A percentile compares a stretch with the other conserved stretches of the same genome.
Conservation (phyloP, 1,139 yeast species). For the Meyerozyma carpophila region DNA sequence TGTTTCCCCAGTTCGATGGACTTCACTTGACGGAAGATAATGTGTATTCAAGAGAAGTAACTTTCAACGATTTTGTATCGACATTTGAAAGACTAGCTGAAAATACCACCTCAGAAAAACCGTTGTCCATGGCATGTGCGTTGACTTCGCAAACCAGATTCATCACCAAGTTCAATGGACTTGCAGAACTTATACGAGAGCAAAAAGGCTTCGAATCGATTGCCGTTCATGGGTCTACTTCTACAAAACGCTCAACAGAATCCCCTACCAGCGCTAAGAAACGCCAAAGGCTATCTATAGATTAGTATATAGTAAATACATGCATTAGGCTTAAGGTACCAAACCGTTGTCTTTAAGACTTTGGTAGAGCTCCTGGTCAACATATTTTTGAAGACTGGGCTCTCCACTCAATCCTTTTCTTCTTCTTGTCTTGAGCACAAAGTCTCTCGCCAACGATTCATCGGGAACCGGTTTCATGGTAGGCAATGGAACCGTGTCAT, state of each 20-base stretch:
- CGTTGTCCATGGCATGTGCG: constrained; percentile 18
- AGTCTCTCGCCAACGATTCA: constrained; percentile 76
- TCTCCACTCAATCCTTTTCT: constrained; percentile 83
- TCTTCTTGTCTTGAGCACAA: constrained; percentile 80
- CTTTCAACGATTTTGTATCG: constrained; percentile 27
- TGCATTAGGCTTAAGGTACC: constrained; percentile 11
- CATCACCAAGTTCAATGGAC: constrained; percentile 24
- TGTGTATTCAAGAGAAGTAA: constrained; percentile 24
- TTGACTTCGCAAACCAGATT: constrained; percentile 27
- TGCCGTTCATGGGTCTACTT: not conserved
- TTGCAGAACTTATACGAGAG: constrained; percentile 16
- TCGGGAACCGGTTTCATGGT: constrained; percentile 70
- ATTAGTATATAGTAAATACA: not conserved
- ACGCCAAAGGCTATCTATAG: not conserved
- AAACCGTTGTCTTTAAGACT: constrained; percentile 48
- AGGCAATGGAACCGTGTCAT: constrained; percentile 56
- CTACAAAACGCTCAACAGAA: not conserved
- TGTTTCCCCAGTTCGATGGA: constrained; percentile 26
- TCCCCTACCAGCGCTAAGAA: not conserved
- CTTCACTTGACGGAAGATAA: constrained; percentile 37
- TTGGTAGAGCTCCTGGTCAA: constrained; percentile 55
- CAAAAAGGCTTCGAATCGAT: constrained; percentile 18
- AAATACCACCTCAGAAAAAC: constrained; percentile 15
- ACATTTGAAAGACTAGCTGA: constrained; percentile 22
- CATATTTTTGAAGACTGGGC: constrained; percentile 65